Evolutionary conservation across 495 filamentous ascomycete genomes (phyloP).

Genomic region (Penicillium canescens): DNA sequence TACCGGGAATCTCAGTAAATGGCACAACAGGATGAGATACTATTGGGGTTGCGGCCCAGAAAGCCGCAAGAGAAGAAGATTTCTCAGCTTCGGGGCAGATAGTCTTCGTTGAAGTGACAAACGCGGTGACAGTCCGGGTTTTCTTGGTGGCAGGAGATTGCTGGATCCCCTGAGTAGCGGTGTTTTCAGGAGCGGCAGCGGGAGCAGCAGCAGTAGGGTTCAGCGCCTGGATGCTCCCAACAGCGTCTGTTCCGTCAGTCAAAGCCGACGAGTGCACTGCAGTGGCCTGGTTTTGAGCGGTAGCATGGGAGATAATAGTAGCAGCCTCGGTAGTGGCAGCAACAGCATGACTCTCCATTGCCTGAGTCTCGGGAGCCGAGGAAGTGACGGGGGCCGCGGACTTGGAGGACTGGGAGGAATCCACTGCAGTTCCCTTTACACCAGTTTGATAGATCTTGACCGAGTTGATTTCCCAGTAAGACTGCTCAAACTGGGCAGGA

Average conservation of each 20-base stretch:
- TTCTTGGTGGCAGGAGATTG: background rate
- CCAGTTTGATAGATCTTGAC: constrained; percentile 61
- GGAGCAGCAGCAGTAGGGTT: background rate
- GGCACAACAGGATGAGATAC: background rate
- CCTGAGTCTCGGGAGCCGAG: too few relatives aligned
- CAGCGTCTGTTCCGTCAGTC: background rate
- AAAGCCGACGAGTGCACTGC: background rate
- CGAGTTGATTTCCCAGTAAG: constrained; percentile 73
- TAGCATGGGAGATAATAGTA: background rate
- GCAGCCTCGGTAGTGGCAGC: background rate
- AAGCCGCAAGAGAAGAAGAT: background rate
- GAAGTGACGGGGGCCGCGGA: background rate
- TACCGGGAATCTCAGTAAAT: background rate
- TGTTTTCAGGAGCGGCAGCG: background rate
- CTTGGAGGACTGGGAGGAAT: constrained; percentile 1
- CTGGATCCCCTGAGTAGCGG: background rate
- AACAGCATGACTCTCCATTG: too few relatives aligned
- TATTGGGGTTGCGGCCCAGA: background rate
- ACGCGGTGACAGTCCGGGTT: constrained; percentile 4
- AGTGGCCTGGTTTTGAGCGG: background rate
- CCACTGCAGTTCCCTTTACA: constrained; percentile 9
- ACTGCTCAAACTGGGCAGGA: constrained; percentile 57
- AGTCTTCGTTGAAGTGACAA: constrained; percentile 1
- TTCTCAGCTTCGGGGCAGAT: constrained; percentile 4
- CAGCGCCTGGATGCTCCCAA: background rate